These are phyloP conservation scores for Diospyros lotus DNA, from an alignment of 148 eudicot genomes.

Conservation along the genomic window DNA sequence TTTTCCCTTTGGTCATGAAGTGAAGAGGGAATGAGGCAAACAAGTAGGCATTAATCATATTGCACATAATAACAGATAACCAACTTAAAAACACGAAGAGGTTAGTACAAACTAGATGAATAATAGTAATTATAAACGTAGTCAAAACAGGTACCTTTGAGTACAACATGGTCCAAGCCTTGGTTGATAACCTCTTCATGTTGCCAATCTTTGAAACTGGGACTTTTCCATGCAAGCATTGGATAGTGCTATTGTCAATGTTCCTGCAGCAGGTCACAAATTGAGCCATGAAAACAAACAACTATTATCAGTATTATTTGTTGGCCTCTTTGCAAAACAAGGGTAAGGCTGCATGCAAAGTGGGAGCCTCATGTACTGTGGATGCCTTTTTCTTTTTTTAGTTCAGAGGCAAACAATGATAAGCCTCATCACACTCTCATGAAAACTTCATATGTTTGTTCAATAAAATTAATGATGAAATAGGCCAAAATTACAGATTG, in stretches of 20 bases:
- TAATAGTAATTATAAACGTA: neutral
- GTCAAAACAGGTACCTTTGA: conserved; percentile 56
- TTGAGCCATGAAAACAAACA: conserved; percentile 2
- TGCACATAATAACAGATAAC: neutral
- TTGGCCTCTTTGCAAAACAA: no score
- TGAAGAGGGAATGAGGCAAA: no score
- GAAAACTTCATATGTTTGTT: neutral
- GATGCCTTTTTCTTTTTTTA: neutral
- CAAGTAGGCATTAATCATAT: neutral
- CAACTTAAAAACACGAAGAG: neutral
- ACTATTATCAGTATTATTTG: neutral
- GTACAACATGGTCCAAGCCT: conserved; percentile 67
- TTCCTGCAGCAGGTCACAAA: conserved; percentile 46
- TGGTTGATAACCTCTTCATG: conserved; percentile 77
- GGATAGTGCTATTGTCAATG: conserved; percentile 67
- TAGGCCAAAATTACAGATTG: neutral
- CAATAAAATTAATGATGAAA: conserved; percentile 3
- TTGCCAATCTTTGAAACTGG: conserved; percentile 60
- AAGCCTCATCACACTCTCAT: conserved; percentile 8
- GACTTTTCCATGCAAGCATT: conserved; percentile 79
- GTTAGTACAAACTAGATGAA: neutral
- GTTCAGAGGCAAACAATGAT: neutral
- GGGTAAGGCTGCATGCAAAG: no score
- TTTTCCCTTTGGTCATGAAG: no score
- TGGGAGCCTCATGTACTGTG: no score